Evolutionary conservation across 192 early-diverging fungal genomes (phyloP).

Genomic region (Backusella westeae): DNA sequence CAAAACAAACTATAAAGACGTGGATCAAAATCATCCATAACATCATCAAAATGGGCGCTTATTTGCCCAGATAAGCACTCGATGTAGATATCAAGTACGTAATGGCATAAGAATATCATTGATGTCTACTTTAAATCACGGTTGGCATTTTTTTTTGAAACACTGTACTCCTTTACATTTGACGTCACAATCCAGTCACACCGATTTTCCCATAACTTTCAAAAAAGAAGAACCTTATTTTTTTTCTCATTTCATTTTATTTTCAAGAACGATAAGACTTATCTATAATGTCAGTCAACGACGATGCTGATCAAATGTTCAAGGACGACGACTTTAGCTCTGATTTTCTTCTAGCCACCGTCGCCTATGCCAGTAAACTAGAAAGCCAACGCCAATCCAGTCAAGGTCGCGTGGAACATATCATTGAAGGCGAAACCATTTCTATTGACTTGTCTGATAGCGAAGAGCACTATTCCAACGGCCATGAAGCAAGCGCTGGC

Average conservation of each 20-base stretch:
- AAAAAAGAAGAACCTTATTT: not conserved
- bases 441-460: not conserved
- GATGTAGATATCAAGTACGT: too few species aligned
- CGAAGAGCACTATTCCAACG: not conserved
- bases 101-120: too few species aligned
- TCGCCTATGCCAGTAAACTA: not conserved
- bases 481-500: not conserved
- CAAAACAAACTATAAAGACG: too few species aligned
- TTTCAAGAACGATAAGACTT: not conserved
- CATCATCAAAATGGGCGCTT: too few species aligned
- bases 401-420: not conserved
- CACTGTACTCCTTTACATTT: too few species aligned
- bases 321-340: not conserved
- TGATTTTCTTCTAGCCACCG: not conserved
- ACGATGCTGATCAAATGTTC: not conserved
- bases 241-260: not conserved
- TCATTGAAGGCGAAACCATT: not conserved
- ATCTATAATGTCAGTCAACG: not conserved
- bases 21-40: too few species aligned
- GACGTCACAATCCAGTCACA: not conserved
- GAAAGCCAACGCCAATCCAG: not conserved
- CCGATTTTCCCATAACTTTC: not conserved
- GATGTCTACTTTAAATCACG: too few species aligned
- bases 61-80: too few species aligned
- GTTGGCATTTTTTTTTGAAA: too few species aligned